These are phyloP conservation scores for barley (Hordeum vulgare) DNA, from an alignment of 176 grass and related monocot species.

Conservation along the genomic window MorexV3_pseudomolecules_assembly NC_058524.1:581502260-581502759, in stretches of 20 bases:
- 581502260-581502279: too few species aligned
- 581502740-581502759: conserved; percentile 19
- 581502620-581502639: background rate
- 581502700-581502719: conserved; percentile 79
- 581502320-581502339: background rate
- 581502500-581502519: background rate
- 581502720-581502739: conserved; percentile 71
- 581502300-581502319: background rate
- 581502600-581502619: conserved; percentile 4
- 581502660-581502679: conserved; percentile 46
- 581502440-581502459: conserved; percentile 90
- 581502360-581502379: conserved; percentile 61
- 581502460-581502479: background rate
- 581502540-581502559: too few species aligned
- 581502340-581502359: background rate
- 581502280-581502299: background rate
- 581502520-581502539: too few species aligned
- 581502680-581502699: conserved; percentile 72
- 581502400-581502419: conserved; percentile 91
- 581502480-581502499: background rate
- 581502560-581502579: background rate
- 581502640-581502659: conserved; percentile 4
- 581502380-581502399: conserved; percentile 62
- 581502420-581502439: conserved; percentile 93
- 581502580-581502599: too few species aligned